A percentile compares a stretch with the other conserved stretches of the same genome.
These are phyloP conservation scores for Colletotrichum musicola DNA, from an alignment of 2,329 filamentous ascomycete genomes.

Conservation along the genomic window DNA sequence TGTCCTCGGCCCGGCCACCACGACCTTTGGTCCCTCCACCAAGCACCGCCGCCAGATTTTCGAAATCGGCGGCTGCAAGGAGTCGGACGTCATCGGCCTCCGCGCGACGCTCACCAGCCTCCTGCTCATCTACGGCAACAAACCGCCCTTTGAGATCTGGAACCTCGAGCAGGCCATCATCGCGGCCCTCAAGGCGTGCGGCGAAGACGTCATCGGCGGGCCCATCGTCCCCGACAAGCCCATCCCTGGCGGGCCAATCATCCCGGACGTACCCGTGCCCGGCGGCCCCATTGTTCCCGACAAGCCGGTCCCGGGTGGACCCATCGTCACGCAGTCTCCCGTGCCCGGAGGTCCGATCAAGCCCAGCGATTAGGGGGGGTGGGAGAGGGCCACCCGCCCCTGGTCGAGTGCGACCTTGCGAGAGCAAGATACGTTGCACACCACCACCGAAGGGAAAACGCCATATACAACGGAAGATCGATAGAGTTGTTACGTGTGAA, in stretches of 20 bases:
- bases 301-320: constrained; percentile 46
- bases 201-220: constrained; percentile 24
- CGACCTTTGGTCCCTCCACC: constrained; percentile 20
- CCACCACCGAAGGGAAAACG: background rate
- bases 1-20: constrained; percentile 21
- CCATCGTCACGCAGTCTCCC: constrained; percentile 41
- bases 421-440: background rate
- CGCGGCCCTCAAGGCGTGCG: constrained; percentile 39
- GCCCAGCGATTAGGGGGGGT: constrained; percentile 21
- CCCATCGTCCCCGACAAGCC: constrained; percentile 42
- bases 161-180: constrained; percentile 40
- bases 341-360: constrained; percentile 33
- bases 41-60: constrained; percentile 39
- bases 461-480: constrained; percentile 5
- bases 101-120: constrained; percentile 39
- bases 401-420: constrained; percentile 1
- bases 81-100: constrained; percentile 40
- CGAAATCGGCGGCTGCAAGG: constrained; percentile 35
- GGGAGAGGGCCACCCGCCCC: background rate
- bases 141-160: constrained; percentile 37
- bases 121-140: constrained; percentile 35
- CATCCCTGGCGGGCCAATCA: constrained; percentile 48
- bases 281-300: constrained; percentile 43
- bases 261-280: constrained; percentile 43
- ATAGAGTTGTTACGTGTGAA: constrained; percentile 21